These are phyloP conservation scores for Pseudodiploospora longispora DNA, from an alignment of 2,329 filamentous ascomycete species.

Conservation along the genomic window DNA sequence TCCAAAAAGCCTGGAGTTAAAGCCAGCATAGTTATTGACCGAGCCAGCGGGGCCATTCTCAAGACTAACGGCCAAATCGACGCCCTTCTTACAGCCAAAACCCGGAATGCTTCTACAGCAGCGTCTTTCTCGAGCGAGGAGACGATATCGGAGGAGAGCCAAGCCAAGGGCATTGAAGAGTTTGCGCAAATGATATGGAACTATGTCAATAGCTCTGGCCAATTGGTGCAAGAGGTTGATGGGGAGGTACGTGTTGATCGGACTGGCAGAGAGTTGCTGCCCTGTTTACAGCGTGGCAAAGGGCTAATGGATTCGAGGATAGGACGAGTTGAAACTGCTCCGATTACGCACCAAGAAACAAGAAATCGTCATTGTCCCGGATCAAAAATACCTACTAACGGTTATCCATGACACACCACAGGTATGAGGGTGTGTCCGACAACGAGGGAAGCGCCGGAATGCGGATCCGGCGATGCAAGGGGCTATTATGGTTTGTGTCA, in stretches of 20 bases:
- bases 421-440: neutral
- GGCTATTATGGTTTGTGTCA: too few relatives aligned
- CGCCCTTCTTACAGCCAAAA: constrained; percentile 37
- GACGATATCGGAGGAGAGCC: constrained; percentile 33
- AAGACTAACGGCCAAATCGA: constrained; percentile 65
- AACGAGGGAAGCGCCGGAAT: too few relatives aligned
- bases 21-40: constrained; percentile 67
- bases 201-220: constrained; percentile 62
- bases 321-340: constrained; percentile 71
- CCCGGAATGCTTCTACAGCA: constrained; percentile 26
- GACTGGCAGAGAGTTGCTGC: neutral
- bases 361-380: constrained; percentile 76
- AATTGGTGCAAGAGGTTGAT: constrained; percentile 65
- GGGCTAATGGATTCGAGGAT: neutral
- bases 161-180: constrained; percentile 58
- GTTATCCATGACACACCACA: constrained; percentile 69
- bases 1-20: constrained; percentile 73
- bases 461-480: too few relatives aligned
- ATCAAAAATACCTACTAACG: constrained; percentile 69
- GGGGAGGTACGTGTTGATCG: constrained; percentile 45
- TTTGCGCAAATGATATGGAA: constrained; percentile 70
- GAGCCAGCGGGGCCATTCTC: constrained; percentile 63
- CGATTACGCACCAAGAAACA: constrained; percentile 76
- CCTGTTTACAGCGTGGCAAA: constrained; percentile 2
- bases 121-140: constrained; percentile 40